Evolutionary conservation across 805 yeast species (phyloP).

Genomic region (Scheffersomyces lignosus): DNA sequence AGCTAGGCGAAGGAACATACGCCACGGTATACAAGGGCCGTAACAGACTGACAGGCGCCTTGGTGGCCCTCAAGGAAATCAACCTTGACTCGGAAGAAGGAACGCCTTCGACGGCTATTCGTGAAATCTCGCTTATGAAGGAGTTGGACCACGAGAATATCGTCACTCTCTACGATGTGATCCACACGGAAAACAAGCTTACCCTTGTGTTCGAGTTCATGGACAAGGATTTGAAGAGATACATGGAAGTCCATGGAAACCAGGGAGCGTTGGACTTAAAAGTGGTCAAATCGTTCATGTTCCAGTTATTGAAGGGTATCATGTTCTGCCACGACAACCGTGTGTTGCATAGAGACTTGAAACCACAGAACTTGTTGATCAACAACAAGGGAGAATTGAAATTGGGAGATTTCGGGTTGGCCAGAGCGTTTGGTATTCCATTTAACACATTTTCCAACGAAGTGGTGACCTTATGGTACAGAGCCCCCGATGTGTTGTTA

Average conservation of each 20-base stretch:
- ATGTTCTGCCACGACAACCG: constrained; percentile 83
- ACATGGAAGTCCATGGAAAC: constrained; percentile 85
- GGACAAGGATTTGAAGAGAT: constrained; percentile 91
- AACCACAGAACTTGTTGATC: constrained; percentile 92
- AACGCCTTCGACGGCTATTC: constrained; percentile 96
- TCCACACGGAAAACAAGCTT: constrained; percentile 93
- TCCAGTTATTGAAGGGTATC: constrained; percentile 86
- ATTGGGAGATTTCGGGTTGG: constrained; percentile 94
- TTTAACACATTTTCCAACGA: constrained; percentile 96
- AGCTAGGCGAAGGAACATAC: constrained; percentile 92
- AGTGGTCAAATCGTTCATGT: constrained; percentile 88
- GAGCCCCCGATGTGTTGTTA: constrained; percentile 94
- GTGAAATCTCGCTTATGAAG: constrained; percentile 94
- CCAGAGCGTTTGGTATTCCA: constrained; percentile 97
- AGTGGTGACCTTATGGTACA: constrained; percentile 96
- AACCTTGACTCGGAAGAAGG: constrained; percentile 96
- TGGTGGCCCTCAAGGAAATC: constrained; percentile 94
- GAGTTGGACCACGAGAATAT: constrained; percentile 92
- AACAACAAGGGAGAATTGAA: constrained; percentile 88
- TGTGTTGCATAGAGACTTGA: constrained; percentile 83
- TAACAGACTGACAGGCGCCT: constrained; percentile 79
- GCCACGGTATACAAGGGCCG: constrained; percentile 98
- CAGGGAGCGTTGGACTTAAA: constrained; percentile 72
- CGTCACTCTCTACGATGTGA: constrained; percentile 89
- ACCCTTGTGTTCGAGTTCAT: constrained; percentile 91